phyloP scores from a whole-genome alignment of 306 rosid genomes.

The Clitoria ternatea region DNA sequence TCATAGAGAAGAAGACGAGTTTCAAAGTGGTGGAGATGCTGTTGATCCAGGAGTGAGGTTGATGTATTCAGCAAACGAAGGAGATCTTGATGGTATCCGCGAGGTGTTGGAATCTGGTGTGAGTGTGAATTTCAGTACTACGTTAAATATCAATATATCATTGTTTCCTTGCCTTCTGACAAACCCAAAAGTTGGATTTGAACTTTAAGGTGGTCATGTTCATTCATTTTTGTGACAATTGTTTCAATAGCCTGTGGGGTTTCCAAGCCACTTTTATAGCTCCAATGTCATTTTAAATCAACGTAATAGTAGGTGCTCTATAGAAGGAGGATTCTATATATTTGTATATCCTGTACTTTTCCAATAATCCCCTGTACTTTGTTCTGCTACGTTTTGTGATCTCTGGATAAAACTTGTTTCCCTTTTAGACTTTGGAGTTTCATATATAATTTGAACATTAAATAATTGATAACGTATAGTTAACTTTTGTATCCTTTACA shows the following conservation, averaged over 20 bases:
- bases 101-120: conserved; percentile 65
- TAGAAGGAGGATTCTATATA: not conserved
- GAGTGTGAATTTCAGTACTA: conserved; percentile 79
- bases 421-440: too few species aligned
- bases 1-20: conserved; percentile 3
- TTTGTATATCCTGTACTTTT: too few species aligned
- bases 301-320: not conserved
- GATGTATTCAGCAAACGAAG: conserved; percentile 77
- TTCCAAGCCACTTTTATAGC: not conserved
- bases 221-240: too few species aligned
- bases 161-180: too few species aligned
- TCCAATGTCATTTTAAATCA: not conserved
- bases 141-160: too few species aligned
- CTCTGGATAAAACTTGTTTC: not conserved
- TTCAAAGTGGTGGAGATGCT: conserved; percentile 15
- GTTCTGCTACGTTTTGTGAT: too few species aligned
- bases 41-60: conserved; percentile 66
- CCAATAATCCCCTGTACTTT: too few species aligned
- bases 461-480: too few species aligned
- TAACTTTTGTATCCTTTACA: too few species aligned
- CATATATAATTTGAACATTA: too few species aligned
- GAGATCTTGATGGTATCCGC: conserved; percentile 71
- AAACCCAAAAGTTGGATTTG: too few species aligned
- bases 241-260: not conserved
- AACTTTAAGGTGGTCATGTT: too few species aligned